A percentile compares a stretch with the other conserved stretches of the same genome.
These are phyloP conservation scores for Schwanniomyces pseudopolymorphus DNA, from an alignment of 805 yeast species.

Conservation along the genomic window DNA sequence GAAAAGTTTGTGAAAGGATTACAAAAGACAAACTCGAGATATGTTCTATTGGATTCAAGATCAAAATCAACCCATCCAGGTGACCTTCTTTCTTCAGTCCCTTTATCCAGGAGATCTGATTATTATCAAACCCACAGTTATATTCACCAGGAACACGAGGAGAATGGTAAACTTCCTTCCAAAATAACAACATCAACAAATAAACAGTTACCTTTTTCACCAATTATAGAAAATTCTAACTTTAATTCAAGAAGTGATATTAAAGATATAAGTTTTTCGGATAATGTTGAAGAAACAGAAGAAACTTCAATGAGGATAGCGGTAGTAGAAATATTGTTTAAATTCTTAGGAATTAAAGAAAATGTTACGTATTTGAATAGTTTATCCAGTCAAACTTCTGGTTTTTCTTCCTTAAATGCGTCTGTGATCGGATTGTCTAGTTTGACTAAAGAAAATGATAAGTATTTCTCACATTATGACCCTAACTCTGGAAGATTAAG, in stretches of 20 bases:
- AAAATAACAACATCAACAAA: neutral
- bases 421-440: conserved; percentile 30
- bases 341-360: conserved; percentile 58
- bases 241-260: conserved; percentile 11
- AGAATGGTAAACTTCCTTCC: conserved; percentile 10
- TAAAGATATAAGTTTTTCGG: conserved; percentile 45
- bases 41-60: conserved; percentile 50
- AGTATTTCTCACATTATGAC: conserved; percentile 17
- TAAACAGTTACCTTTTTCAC: neutral
- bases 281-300: conserved; percentile 65
- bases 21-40: conserved; percentile 19
- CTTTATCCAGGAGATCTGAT: conserved; percentile 50
- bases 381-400: conserved; percentile 5
- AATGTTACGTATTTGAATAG: conserved; percentile 28
- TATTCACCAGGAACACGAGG: conserved; percentile 6
- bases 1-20: conserved; percentile 3
- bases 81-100: conserved; percentile 79
- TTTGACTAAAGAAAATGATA: conserved; percentile 13
- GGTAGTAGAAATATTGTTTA: conserved; percentile 68
- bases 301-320: conserved; percentile 64
- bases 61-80: conserved; percentile 71
- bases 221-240: conserved; percentile 14
- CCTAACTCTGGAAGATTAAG: conserved; percentile 14
- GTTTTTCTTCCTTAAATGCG: conserved; percentile 23
- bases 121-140: conserved; percentile 20